Percentiles rank a stretch among this genome's conserved stretches.
phyloP scores from a whole-genome alignment of 345 rosid species.

The Linum lewisii region DNA sequence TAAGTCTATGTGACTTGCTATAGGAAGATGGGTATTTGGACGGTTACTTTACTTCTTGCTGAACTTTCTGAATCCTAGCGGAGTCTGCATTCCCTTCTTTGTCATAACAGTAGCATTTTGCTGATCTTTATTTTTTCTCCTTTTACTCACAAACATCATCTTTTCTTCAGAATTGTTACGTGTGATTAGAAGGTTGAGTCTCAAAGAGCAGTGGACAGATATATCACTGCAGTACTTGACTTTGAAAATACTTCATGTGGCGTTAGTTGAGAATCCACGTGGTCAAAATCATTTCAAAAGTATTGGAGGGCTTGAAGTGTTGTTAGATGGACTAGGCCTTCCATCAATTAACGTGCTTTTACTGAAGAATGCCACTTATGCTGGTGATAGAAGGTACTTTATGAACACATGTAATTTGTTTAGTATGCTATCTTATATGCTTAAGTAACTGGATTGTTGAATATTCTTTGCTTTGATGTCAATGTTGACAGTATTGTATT shows the following conservation, averaged over 20 bases:
- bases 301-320: conserved; percentile 73
- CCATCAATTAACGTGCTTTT: conserved; percentile 34
- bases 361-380: conserved; percentile 21
- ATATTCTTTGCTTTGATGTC: not conserved
- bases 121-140: not conserved
- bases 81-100: not conserved
- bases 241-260: conserved; percentile 39
- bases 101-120: not conserved
- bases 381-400: conserved; percentile 31
- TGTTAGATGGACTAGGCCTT: conserved; percentile 65
- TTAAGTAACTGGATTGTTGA: not conserved
- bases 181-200: conserved; percentile 53
- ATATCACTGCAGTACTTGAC: conserved; percentile 46
- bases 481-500: not conserved
- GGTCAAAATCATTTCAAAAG: conserved; percentile 80
- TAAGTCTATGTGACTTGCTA: not conserved
- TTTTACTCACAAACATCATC: conserved; percentile 1
- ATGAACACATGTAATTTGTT: not conserved
- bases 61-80: not conserved
- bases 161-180: conserved; percentile 55
- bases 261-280: conserved; percentile 49
- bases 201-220: conserved; percentile 54
- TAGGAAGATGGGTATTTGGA: too few species aligned
- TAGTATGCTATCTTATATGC: not conserved
- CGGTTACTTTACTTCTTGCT: too few species aligned